Base-by-base conservation (phyloP, 768 basidiomycete species). In the Russula foetens region DNA sequence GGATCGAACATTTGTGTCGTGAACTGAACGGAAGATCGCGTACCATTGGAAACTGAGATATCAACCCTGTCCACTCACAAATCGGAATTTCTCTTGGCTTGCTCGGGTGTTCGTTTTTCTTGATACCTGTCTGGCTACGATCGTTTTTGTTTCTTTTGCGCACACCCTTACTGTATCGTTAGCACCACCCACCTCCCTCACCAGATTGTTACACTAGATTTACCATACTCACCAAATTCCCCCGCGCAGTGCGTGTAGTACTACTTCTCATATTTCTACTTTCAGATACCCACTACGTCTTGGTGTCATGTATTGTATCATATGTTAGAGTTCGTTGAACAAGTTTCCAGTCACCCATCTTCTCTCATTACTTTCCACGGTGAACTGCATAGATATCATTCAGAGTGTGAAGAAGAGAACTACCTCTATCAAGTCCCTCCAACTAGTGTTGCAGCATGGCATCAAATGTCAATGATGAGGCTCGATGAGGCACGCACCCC, bases 1-100 rank as follows among this genome's bases (percentile, higher is more conserved):
- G 55, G 60, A 56, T 56, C 23, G 60, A 64, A 21, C 52, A 15
- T 35, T 43, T 63, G 46, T 62, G 41, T 41, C 60, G 44, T 45
- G 55, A 61, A 24, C 59, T 60, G 6, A 61, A 63, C 47, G 52
- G 58, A 49, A 55, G 62, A 46, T 50, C 58, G 17, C 58, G 43
- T 46, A n/a, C 47, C 17, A 46, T 61, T 35, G 59, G 59, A 55
- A 63, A 9, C 48, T 54, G 44, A 54, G 33, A 17, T 23, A 17
- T 48, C 15, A 24, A 38, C 28, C 21, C 31, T 26, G 6, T 45
- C 17, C 24, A 24, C 28, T 8, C 24, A 29, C 28, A 21, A 19
- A 15, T 28, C 26, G 39, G 19, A n/a, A n/a, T 26, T 15, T 17
- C 39, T 43, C 51, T 2, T 39, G 11, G 14, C 31, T 41, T 26